Conservation (phyloP, 495 filamentous ascomycete species). For the Neurospora cerealis region DNA sequence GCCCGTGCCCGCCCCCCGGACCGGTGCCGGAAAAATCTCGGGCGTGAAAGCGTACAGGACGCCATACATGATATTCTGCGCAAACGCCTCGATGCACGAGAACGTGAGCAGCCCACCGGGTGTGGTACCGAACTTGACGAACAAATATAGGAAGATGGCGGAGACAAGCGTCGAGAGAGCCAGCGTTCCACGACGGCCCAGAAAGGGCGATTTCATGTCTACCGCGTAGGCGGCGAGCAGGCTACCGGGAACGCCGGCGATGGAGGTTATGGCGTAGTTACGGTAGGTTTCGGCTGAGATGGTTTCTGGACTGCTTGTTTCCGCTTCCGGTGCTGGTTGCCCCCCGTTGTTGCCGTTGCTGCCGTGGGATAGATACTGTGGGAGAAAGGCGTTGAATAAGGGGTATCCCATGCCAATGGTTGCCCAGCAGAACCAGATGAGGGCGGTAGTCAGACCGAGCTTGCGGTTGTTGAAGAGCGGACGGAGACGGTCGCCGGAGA, state of each 20-base stretch:
- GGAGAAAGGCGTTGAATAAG: constrained; percentile 77
- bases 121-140: constrained; percentile 47
- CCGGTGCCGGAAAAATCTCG: constrained; percentile 71
- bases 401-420: constrained; percentile 56
- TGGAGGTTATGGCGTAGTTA: constrained; percentile 65
- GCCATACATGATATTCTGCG: constrained; percentile 77
- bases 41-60: constrained; percentile 80
- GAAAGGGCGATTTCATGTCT: constrained; percentile 49
- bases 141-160: constrained; percentile 61
- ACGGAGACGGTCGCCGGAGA: constrained; percentile 35
- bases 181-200: constrained; percentile 68
- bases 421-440: constrained; percentile 51
- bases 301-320: neutral
- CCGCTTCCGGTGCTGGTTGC: constrained; percentile 7
- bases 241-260: constrained; percentile 63
- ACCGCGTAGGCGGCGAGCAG: constrained; percentile 62
- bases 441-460: constrained; percentile 37
- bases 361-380: constrained; percentile 66
- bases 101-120: constrained; percentile 56
- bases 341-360: constrained; percentile 20
- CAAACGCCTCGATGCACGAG: constrained; percentile 67
- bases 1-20: constrained; percentile 70
- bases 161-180: constrained; percentile 56
- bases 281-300: constrained; percentile 45
- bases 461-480: constrained; percentile 38